Conservation (phyloP, 2,329 filamentous ascomycete species). For the Aspergillus puulaauensis region DNA sequence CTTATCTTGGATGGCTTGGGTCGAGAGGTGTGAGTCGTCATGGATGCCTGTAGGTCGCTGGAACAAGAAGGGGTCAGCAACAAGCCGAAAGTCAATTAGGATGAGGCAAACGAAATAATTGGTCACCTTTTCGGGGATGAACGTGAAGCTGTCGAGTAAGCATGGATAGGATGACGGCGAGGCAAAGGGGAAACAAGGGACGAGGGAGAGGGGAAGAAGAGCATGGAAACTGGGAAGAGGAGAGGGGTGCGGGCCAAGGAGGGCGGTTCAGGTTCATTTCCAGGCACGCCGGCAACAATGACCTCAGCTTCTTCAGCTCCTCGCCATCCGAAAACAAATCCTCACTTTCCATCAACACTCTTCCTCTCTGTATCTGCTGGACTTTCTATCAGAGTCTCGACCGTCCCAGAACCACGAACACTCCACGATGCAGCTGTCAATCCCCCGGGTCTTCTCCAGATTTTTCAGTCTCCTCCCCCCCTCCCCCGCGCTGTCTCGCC, state of each 20-base stretch:
- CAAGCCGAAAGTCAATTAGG: neutral
- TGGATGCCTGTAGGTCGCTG: neutral
- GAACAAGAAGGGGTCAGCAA: constrained; percentile 1
- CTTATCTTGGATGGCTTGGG: constrained; percentile 3
- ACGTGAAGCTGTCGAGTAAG: neutral
- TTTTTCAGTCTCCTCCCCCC: constrained; percentile 6
- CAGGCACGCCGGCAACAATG: neutral
- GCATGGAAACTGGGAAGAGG: neutral
- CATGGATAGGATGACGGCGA: neutral
- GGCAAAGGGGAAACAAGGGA: neutral
- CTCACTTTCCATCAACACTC: neutral
- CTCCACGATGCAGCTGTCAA: constrained; percentile 1
- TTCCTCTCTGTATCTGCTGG: neutral
- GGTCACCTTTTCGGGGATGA: neutral
- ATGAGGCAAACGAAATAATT: neutral
- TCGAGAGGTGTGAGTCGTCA: neutral
- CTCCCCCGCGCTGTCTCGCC: constrained; percentile 12
- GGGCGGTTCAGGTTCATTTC: neutral
- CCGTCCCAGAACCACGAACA: neutral
- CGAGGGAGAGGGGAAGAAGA: neutral
- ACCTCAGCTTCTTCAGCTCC: neutral
- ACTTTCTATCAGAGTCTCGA: neutral
- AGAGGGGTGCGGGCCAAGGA: neutral
- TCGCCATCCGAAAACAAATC: neutral
- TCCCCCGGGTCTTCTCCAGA: constrained; percentile 15